Base-by-base conservation (phyloP, 2,329 filamentous ascomycete species). In the Colletotrichum spinosum region DNA sequence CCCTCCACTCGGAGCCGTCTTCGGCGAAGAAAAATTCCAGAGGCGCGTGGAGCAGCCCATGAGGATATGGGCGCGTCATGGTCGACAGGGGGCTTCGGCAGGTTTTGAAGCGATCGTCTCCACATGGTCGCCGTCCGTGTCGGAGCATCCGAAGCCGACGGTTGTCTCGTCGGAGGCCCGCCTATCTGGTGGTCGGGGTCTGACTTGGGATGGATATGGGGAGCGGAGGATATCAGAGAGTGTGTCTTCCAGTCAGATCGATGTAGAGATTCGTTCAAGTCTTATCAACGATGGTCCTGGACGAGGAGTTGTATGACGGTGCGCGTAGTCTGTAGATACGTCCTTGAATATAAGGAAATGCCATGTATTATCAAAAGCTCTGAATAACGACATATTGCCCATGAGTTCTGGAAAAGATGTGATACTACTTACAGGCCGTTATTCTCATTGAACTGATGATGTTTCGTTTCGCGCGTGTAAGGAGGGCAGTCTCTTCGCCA, bases 401-500 rank as follows among this genome's bases (percentile, higher is more conserved):
- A 17, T 17, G 17, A 17, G 17, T 17, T 2, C 17, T 3, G 17
- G 25, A 25, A 4, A 25, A 25, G 25, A 25, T 25, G 4, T 25
- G 25, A 25, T 25, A 25, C 25, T 25, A 25, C 25, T 25, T 25
- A 25, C 4, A 25, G 25, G 25, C 25, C 25, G 4, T 5, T 25
- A 25, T 25, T 25, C 25, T 25, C 25, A 25, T 25, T 25, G 25
- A 25, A 25, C 3, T 25, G 25, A 13, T 3, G 2, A 63, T 59
- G 39, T 6, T 10, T 9, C 42, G 12, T 34, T 0, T 4, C 1
- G 42, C 35, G 6, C 67, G 42, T 41, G 15, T 67, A 2, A 65
- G 52, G 37, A 55, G 42, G 49, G 62, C 65, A 12, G 50, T 65
- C n/a, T 68, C 69, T 10, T 70, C 65, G 10, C 55, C 17, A 13